Conservation (phyloP, 2,329 filamentous ascomycete genomes). For the Lasiodiplodia hormozganensis region DNA sequence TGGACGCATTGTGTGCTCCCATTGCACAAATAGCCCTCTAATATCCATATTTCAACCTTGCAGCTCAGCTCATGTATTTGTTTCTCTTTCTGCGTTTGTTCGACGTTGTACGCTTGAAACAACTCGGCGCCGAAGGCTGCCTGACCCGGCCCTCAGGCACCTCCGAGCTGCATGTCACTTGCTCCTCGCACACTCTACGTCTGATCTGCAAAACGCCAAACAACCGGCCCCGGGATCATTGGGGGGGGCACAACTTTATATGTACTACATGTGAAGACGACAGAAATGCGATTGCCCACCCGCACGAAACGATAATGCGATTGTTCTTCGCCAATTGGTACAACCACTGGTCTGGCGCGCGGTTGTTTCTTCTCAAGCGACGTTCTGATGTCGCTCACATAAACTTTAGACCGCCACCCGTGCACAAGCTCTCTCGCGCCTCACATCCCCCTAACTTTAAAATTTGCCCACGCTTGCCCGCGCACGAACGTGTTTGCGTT, state of each 20-base stretch:
- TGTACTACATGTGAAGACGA: neutral
- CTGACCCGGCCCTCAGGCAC: neutral
- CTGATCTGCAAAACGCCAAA: conserved; percentile 23
- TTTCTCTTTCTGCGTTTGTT: neutral
- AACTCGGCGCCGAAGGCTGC: neutral
- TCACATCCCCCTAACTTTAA: neutral
- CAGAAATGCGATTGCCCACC: neutral
- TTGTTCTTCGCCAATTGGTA: neutral
- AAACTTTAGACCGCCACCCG: neutral
- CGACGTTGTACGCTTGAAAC: neutral
- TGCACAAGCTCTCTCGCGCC: neutral
- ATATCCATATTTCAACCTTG: neutral
- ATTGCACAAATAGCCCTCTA: neutral
- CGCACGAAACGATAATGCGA: neutral
- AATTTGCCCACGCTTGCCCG: neutral
- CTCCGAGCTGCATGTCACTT: neutral
- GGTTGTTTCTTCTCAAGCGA: neutral
- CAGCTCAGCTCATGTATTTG: neutral
- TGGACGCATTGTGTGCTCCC: conserved; percentile 1
- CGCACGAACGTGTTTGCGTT: neutral
- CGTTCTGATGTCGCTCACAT: neutral
- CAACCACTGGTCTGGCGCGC: neutral
- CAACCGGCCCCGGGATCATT: neutral
- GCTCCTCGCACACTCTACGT: conserved; percentile 1
- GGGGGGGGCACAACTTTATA: conserved; percentile 7